Conservation (phyloP, 1,284 basidiomycete genomes). For the Grifola frondosa region DNA sequence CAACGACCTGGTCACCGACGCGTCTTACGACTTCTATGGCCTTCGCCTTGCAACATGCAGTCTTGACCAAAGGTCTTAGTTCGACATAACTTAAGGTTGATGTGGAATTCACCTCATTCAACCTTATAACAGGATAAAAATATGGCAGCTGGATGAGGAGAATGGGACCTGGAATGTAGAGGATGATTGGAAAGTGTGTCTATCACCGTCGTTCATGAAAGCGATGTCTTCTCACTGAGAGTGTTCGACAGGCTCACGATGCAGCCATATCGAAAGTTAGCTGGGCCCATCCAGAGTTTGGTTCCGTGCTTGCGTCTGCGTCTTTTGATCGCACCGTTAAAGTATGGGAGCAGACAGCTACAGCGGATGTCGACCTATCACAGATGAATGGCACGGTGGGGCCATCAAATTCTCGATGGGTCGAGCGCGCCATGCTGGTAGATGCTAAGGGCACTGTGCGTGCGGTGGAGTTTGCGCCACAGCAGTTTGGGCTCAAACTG, state of each 20-base stretch:
- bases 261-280: constrained; percentile 80
- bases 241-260: constrained; percentile 76
- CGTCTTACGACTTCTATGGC: constrained; percentile 89
- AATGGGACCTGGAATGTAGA: constrained; percentile 74
- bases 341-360: constrained; percentile 77
- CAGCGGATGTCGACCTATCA: constrained; percentile 36
- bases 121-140: constrained; percentile 62
- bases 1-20: constrained; percentile 78
- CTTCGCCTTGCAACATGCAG: constrained; percentile 74
- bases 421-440: constrained; percentile 70
- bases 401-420: constrained; percentile 51
- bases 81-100: neutral
- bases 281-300: constrained; percentile 91
- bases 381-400: constrained; percentile 32
- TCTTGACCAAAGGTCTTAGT: constrained; percentile 69
- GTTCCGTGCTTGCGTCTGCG: constrained; percentile 78
- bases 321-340: constrained; percentile 89
- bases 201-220: neutral
- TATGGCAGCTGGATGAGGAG: constrained; percentile 73
- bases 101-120: neutral
- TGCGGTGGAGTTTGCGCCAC: constrained; percentile 82
- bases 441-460: constrained; percentile 86
- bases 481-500: constrained; percentile 83
- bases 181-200: constrained; percentile 84
- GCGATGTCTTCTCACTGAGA: neutral